Evolutionary conservation across 2,329 filamentous ascomycete genomes (phyloP), one percentile per base, ranked within the genome.

Genomic region (Apiospora aurea): DNA sequence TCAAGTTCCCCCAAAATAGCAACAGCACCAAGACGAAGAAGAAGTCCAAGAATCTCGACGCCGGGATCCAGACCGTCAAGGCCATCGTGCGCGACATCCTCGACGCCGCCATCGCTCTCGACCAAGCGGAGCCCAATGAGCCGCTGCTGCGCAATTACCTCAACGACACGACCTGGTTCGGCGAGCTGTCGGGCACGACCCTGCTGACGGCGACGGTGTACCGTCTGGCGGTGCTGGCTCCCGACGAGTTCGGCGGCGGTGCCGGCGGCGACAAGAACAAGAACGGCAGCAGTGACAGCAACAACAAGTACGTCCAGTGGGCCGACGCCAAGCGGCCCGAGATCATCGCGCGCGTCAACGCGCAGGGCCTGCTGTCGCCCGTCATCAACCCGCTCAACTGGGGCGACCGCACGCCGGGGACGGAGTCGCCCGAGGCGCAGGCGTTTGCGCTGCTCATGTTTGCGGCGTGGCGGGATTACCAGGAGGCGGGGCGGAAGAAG

Each of bases 131-230:
- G 51, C 74, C 75, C 8, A 11, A 3, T 4, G 76, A 78, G 68
- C 76, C 82, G 44, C 79, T 87, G 7, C 74, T 87, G 64, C 78
- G 83, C 29, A 87, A 87, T 73, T 86, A 87, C 72, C 78, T 87
- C 34, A 81, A 84, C 69, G 81, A 85, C 57, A 76, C 77, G 18
- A 78, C 71, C 10, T 86, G 83, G 82, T 86, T 83, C 75, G 84
- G 82, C 2, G 86, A 88, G 75, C 82, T 84, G 6, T 82, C 85
- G 14, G 86, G 86, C 16, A 88, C 85, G 5, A 79, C 84, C 4
- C 74, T 87, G 29, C 74, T 87, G 26, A 79, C 84, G 29, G 82
- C 85, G 24, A 82, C 82, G 1, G 80, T 80, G 16, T 86, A 86
- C 74, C 82, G 86, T 4, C 81, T 87, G 79, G 82, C 83, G n/a